Conservation (phyloP, 2,329 filamentous ascomycete genomes). For the Mycogone perniciosa region DNA sequence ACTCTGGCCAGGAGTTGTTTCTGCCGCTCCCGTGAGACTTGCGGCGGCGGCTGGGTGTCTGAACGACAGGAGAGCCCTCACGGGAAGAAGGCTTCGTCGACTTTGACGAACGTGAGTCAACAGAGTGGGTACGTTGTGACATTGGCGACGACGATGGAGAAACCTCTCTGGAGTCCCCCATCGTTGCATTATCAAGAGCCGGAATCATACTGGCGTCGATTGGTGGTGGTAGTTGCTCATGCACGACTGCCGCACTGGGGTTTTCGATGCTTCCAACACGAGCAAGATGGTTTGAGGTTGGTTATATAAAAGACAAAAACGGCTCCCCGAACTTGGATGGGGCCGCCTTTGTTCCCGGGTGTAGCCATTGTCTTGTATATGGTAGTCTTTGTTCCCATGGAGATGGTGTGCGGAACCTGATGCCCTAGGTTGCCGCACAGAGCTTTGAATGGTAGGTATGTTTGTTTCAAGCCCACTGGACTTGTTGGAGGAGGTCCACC, state of each 20-base stretch:
- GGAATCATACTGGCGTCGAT: background rate
- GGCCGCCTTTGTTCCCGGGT: background rate
- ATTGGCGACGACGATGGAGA: slow-evolving; percentile 7
- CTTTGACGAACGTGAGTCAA: slow-evolving; percentile 1
- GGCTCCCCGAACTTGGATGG: background rate
- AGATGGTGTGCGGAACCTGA: too few species aligned
- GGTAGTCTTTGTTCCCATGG: background rate
- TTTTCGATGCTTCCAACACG: background rate
- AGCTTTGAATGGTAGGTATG: background rate
- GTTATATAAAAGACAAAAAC: background rate
- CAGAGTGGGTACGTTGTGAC: background rate
- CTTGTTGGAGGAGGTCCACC: background rate
- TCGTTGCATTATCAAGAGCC: background rate
- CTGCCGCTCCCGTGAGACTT: background rate
- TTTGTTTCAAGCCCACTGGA: background rate
- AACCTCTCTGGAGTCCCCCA: background rate
- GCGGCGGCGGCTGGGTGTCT: slow-evolving; percentile 1
- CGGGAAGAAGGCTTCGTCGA: slow-evolving; percentile 8
- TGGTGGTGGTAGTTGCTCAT: background rate
- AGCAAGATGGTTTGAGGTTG: background rate
- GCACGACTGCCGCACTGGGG: background rate
- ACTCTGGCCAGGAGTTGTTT: background rate
- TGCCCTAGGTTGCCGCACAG: too few species aligned
- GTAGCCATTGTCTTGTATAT: background rate
- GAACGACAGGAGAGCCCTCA: background rate